Evolutionary conservation across 225 moss, liverwort and hornwort species (phyloP).

Genomic region (Straminergon stramineum): DNA sequence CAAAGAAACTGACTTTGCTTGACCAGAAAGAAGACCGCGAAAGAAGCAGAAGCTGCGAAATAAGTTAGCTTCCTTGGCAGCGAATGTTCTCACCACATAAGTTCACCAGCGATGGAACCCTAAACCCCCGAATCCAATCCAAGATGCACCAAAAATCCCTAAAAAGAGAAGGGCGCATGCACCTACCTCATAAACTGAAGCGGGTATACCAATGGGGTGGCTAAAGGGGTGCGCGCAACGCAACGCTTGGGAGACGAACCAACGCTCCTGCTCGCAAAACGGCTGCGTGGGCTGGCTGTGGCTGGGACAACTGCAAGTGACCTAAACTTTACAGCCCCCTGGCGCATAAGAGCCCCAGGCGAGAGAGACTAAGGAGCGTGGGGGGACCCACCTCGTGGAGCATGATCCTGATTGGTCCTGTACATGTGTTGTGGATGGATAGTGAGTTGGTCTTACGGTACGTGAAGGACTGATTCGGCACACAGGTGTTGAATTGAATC

Average conservation of each 20-base stretch:
- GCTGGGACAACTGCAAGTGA: background rate
- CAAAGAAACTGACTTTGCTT: background rate
- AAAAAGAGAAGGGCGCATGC: background rate
- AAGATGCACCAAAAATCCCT: background rate
- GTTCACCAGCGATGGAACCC: constrained; percentile 9
- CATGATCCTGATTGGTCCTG: background rate
- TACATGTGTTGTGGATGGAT: background rate
- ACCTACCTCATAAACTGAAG: constrained; percentile 87
- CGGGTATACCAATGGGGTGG: constrained; percentile 37
- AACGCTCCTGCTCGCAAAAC: background rate
- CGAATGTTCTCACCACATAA: constrained; percentile 11
- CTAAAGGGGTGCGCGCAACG: constrained; percentile 14
- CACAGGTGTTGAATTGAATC: too few relatives aligned
- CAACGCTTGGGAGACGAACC: constrained; percentile 19
- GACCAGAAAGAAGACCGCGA: background rate
- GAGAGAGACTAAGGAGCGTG: background rate
- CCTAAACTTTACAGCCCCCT: background rate
- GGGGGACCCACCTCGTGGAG: background rate
- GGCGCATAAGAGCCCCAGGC: background rate
- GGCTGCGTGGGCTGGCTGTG: background rate
- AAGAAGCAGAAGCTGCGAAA: background rate
- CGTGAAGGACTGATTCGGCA: too few relatives aligned
- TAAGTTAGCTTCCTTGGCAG: background rate
- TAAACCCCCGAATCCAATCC: background rate
- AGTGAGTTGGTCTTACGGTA: too few relatives aligned